phyloP scores from a whole-genome alignment of 1,139 yeast genomes.

The Kurtzmaniella quercitrusa region DNA sequence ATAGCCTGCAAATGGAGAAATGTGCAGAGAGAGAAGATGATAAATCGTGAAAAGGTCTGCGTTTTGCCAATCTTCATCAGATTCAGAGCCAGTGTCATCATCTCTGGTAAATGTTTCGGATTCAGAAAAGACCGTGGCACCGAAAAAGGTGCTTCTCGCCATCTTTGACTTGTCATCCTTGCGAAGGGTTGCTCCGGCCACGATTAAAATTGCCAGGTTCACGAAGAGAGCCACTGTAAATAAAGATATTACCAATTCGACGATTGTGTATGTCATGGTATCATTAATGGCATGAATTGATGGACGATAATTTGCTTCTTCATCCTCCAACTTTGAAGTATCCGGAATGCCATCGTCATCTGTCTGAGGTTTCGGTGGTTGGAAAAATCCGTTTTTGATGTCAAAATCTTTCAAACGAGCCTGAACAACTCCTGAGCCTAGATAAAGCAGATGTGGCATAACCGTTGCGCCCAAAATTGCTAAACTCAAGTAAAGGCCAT shows the following conservation, averaged over 20 bases:
- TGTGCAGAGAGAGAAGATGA: conserved; percentile 62
- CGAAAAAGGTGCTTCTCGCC: background rate
- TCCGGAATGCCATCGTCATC: conserved; percentile 6
- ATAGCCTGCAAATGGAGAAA: conserved; percentile 89
- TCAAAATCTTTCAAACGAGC: conserved; percentile 84
- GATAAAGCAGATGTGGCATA: conserved; percentile 92
- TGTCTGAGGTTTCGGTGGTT: conserved; percentile 3
- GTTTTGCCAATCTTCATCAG: conserved; percentile 41
- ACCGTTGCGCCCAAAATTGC: conserved; percentile 96
- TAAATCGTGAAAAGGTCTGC: conserved; percentile 90
- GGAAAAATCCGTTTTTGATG: conserved; percentile 53
- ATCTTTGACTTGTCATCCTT: conserved; percentile 12
- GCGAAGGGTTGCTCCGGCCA: conserved; percentile 72
- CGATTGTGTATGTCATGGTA: conserved; percentile 67
- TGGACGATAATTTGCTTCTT: conserved; percentile 49
- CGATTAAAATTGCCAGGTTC: conserved; percentile 78
- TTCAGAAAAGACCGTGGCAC: conserved; percentile 5
- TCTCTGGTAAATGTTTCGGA: conserved; percentile 11
- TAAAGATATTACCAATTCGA: conserved; percentile 70
- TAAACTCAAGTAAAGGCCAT: conserved; percentile 77
- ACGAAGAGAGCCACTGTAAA: conserved; percentile 82
- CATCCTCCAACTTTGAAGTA: conserved; percentile 1
- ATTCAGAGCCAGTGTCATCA: conserved; percentile 36
- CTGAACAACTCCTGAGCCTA: conserved; percentile 92
- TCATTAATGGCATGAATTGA: conserved; percentile 67